phyloP scores from a whole-genome alignment of 2,329 filamentous ascomycete species.

The Neurospora crassa region DNA sequence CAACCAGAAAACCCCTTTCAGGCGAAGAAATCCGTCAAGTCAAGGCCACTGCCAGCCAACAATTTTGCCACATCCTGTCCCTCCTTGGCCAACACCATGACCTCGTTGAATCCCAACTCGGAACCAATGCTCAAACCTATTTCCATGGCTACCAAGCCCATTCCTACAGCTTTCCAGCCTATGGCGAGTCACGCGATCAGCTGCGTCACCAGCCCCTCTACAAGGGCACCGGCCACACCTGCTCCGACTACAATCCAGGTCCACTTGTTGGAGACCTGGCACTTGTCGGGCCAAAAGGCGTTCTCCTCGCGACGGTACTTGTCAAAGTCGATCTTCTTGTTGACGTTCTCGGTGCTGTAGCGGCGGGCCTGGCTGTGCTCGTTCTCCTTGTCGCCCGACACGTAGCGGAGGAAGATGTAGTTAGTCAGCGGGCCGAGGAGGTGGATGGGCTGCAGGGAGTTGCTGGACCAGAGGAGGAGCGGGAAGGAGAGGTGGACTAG shows the following conservation, averaged over 20 bases:
- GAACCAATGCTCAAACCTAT: background rate
- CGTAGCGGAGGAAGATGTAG: constrained; percentile 46
- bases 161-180: background rate
- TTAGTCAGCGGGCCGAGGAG: constrained; percentile 47
- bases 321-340: constrained; percentile 43
- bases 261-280: constrained; percentile 46
- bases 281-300: constrained; percentile 46
- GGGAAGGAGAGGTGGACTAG: constrained; percentile 51
- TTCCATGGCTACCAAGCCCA: background rate
- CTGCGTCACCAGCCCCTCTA: constrained; percentile 26
- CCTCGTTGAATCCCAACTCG: background rate
- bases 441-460: constrained; percentile 43
- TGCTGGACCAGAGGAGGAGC: constrained; percentile 43
- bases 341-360: constrained; percentile 38
- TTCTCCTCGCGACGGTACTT: constrained; percentile 45
- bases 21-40: background rate
- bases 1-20: background rate
- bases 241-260: constrained; percentile 40
- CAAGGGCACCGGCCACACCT: constrained; percentile 36
- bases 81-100: background rate
- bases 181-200: background rate
- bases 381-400: constrained; percentile 47
- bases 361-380: constrained; percentile 43
- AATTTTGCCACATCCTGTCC: background rate
- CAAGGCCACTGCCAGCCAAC: background rate